Conservation (phyloP, 768 basidiomycete genomes). For the Kwoniella heveanensis region DNA sequence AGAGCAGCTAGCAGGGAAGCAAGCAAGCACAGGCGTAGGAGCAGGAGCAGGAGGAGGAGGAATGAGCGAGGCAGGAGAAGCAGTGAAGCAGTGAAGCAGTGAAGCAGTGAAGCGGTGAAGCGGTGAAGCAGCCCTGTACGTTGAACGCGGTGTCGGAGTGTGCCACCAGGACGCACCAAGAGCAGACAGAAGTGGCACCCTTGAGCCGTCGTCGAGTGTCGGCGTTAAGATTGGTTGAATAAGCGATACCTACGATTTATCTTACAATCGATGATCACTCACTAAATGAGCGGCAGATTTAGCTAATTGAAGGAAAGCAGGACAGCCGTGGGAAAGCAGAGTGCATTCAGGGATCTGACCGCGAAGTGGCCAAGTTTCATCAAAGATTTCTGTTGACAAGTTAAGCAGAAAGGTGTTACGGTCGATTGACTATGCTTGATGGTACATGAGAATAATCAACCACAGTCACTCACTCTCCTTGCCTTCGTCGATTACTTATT, state of each 20-base stretch:
- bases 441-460: no score
- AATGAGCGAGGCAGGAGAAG: not conserved
- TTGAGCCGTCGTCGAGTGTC: not conserved
- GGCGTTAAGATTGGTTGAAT: slow-evolving; percentile 4
- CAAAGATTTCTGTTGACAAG: slow-evolving; percentile 27
- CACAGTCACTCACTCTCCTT: no score
- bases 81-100: not conserved
- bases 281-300: not conserved
- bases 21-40: not conserved
- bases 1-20: not conserved
- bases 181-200: not conserved
- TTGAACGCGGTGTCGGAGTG: not conserved
- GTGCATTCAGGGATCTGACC: not conserved
- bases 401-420: not conserved
- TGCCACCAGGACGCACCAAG: not conserved
- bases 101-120: not conserved
- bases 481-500: no score
- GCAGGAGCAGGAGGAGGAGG: not conserved
- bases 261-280: no score
- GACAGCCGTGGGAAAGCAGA: not conserved
- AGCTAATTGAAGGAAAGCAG: no score
- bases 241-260: slow-evolving; percentile 9
- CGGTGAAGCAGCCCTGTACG: not conserved
- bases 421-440: no score
- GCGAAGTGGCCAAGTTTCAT: slow-evolving; percentile 1